Base-by-base conservation (phyloP, 345 rosid genomes). In the Salix suchowensis region DNA sequence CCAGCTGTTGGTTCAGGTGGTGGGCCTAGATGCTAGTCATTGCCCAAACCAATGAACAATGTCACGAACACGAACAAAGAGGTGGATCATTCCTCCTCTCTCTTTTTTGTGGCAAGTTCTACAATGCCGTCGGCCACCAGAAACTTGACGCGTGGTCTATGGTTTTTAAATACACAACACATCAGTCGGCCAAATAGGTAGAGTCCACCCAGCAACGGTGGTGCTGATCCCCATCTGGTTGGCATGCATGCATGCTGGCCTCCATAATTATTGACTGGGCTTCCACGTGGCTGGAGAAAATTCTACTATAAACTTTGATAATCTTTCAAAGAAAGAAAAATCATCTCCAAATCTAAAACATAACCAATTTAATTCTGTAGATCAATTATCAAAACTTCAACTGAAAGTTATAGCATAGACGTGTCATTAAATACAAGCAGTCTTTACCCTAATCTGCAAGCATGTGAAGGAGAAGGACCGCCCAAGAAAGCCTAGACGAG, bases 31-130 rank as follows among this genome's bases (percentile, higher is more conserved):
- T 87, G 90, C 89, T 81, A 82, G 83, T 83, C 71, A 82, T 86
- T 89, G 89, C 89, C 89, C 89, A 11, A 90, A 82, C 91, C 86
- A 79, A 79, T 84, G 91, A 79, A 84, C 85, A 82, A 78, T 84
- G 85, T 83, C 89, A 85, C 95, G 87, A 90, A 91, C 89, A 85
- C 95, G 87, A 90, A 91, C 91, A 88, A 86, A 87, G 92, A 89
- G 91, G 92, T 75, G 76, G 76, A 80, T 75, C 72, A 66, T 71
- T 67, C 79, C 60, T 42, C 78, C 70, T 64, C 54, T 64, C 55
- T 58, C 18, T 68, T 42, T 50, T 28, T 18, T 54, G 11, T 58
- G 28, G 28, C 28, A 58, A 23, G 13, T 58, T 58, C 62, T 58
- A 23, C 62, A 58, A n/a, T 58, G 28, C 62, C 62, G 62, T 11